Evolutionary conservation across 148 eudicot genomes (phyloP).

Genomic region (Pharnaceum exiguum): DNA sequence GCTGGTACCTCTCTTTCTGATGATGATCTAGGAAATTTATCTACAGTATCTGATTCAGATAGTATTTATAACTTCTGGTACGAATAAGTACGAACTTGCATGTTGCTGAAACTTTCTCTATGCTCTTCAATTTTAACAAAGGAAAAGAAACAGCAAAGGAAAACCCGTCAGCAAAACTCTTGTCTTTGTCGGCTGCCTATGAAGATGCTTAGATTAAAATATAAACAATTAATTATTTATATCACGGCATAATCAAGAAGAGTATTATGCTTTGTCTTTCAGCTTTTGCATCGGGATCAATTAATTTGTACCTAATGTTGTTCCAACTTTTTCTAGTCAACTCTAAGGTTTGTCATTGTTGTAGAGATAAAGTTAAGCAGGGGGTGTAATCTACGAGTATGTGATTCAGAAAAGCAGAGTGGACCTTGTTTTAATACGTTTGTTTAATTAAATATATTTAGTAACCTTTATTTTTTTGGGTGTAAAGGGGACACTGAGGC

Average conservation of each 20-base stretch:
- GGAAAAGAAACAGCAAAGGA: not conserved
- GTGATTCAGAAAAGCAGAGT: slow-evolving; percentile 22
- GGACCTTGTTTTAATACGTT: not conserved
- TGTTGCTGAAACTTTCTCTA: slow-evolving; percentile 29
- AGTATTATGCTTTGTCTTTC: not conserved
- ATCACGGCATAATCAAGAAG: not conserved
- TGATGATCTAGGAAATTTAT: slow-evolving; percentile 7
- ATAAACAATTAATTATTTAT: not conserved
- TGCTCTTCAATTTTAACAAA: not conserved
- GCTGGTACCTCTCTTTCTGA: slow-evolving; percentile 9
- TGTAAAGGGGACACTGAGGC: too few species aligned
- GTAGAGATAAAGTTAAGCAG: slow-evolving; percentile 23
- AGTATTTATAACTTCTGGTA: slow-evolving; percentile 12
- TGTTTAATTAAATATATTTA: not conserved
- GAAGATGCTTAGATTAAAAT: slow-evolving; percentile 14
- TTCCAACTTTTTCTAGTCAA: slow-evolving; percentile 27
- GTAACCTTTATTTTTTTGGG: slow-evolving; percentile 2
- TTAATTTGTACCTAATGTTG: slow-evolving; percentile 26
- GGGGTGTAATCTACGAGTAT: slow-evolving; percentile 22
- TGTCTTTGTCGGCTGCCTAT: slow-evolving; percentile 25
- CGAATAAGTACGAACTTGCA: slow-evolving; percentile 30
- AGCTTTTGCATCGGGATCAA: slow-evolving; percentile 30
- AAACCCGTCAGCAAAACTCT: slow-evolving; percentile 17
- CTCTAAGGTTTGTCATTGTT: slow-evolving; percentile 19
- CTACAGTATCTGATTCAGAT: slow-evolving; percentile 6